phyloP scores from a whole-genome alignment of 805 yeast genomes.

The Spathaspora sp. region DNA sequence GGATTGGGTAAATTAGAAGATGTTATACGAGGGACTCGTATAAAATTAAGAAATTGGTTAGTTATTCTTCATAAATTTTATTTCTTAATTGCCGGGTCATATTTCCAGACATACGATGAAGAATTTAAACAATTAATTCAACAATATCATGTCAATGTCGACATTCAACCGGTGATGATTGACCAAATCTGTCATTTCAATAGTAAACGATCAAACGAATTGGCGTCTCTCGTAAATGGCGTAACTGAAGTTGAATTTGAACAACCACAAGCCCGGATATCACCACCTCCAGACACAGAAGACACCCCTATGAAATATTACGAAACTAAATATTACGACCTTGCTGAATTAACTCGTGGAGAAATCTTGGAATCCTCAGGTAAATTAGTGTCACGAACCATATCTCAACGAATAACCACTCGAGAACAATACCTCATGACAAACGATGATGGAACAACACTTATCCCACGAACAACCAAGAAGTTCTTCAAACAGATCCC shows the following conservation, averaged over 20 bases:
- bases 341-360: constrained; percentile 35
- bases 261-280: not conserved
- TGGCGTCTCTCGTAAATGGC: constrained; percentile 20
- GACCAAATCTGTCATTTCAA: constrained; percentile 5
- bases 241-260: constrained; percentile 9
- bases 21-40: constrained; percentile 16
- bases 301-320: constrained; percentile 13
- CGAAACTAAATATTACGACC: constrained; percentile 27
- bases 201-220: constrained; percentile 13
- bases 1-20: constrained; percentile 19
- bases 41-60: constrained; percentile 45
- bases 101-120: constrained; percentile 49
- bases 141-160: constrained; percentile 8
- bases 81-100: constrained; percentile 73
- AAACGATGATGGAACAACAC: constrained; percentile 26
- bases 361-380: constrained; percentile 29
- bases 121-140: constrained; percentile 26
- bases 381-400: constrained; percentile 21
- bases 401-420: constrained; percentile 18
- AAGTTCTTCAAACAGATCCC: constrained; percentile 30
- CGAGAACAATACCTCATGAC: constrained; percentile 11
- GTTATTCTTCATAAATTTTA: constrained; percentile 71
- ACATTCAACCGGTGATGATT: constrained; percentile 1
- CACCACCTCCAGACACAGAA: constrained; percentile 6
- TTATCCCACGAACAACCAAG: constrained; percentile 32